Base-by-base conservation (phyloP, 2,329 filamentous ascomycete species). In the Sporothrix euskadiensis region DNA sequence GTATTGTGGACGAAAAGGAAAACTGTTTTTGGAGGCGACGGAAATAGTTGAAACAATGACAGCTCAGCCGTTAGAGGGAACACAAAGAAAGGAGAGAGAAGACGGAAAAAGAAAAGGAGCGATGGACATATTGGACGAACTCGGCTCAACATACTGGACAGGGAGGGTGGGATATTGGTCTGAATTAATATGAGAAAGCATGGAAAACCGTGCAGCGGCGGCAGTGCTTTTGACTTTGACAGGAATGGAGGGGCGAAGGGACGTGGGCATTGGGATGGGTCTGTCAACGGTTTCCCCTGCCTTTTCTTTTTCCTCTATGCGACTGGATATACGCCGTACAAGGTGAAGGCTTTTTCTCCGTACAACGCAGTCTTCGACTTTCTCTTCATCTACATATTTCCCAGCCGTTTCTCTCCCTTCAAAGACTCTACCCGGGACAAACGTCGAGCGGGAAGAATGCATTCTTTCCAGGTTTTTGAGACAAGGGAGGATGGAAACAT, bases 141-240 rank as follows among this genome's bases (percentile, higher is more conserved):
- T 19, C 32, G 19, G 19, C 14, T 30, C 63, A 30, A 63, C n/a
- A 22, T 16, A 22, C 61, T 44, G 52, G 63, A 14, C n/a, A 68
- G 41, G 22, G 22, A 66, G 63, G 26, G 14, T 54, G 52, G 22
- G 5, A 49, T n/a, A n/a, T 35, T 35, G 4, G 9, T 19, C 4
- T 30, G 16, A n/a, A 14, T 22, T 35, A 39, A 35, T 39, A 39
- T 22, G 47, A 22, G 19, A 69, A 52, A 32, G 19, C 19, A 39
- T 22, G 41, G 47, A 26, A 52, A 54, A 9, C 2, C 61, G 22
- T 22, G 35, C 39, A 39, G n/a, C 61, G 35, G 39, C 35, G 61
- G n/a, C n/a, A 65, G 61, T 65, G n/a, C 61, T 44, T 26, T 26
- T 44, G n/a, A 44, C 61, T 26, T 63, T 56, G 59, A 41, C 14